These are phyloP conservation scores for Paramyrothecium sp. DNA, from an alignment of 2,329 filamentous ascomycete species.

Conservation along the genomic window DNA sequence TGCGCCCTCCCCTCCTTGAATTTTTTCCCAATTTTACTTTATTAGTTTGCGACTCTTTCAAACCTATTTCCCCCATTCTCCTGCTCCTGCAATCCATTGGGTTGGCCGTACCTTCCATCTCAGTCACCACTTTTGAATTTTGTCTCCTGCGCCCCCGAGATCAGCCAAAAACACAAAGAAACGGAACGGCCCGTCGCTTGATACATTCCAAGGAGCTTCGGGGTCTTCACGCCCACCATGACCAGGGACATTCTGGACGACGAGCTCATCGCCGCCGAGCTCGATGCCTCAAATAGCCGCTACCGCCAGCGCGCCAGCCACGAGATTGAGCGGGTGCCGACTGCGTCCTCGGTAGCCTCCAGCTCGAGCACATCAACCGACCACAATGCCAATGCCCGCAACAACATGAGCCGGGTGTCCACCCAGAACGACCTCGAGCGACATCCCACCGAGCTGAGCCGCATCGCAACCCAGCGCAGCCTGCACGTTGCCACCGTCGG, in stretches of 20 bases:
- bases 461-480: constrained; percentile 68
- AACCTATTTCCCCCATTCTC: background rate
- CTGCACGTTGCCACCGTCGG: constrained; percentile 76
- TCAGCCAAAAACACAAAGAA: constrained; percentile 1
- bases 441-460: constrained; percentile 66
- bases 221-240: constrained; percentile 23
- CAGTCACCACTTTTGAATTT: background rate
- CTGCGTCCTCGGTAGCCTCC: constrained; percentile 50
- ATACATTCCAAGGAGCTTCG: too few species aligned
- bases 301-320: constrained; percentile 41
- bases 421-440: constrained; percentile 68
- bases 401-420: constrained; percentile 58
- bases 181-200: background rate
- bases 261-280: constrained; percentile 53
- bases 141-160: background rate
- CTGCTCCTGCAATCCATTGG: background rate
- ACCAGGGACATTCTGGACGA: constrained; percentile 53
- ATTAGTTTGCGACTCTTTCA: too few species aligned
- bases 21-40: too few species aligned
- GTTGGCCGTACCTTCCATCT: background rate
- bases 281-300: constrained; percentile 45
- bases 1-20: too few species aligned
- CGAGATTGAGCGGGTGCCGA: constrained; percentile 60
- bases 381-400: constrained; percentile 25
- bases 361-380: constrained; percentile 33